phyloP scores from a whole-genome alignment of 805 yeast genomes.

The Lipomyces spencermartinsiae region DNA sequence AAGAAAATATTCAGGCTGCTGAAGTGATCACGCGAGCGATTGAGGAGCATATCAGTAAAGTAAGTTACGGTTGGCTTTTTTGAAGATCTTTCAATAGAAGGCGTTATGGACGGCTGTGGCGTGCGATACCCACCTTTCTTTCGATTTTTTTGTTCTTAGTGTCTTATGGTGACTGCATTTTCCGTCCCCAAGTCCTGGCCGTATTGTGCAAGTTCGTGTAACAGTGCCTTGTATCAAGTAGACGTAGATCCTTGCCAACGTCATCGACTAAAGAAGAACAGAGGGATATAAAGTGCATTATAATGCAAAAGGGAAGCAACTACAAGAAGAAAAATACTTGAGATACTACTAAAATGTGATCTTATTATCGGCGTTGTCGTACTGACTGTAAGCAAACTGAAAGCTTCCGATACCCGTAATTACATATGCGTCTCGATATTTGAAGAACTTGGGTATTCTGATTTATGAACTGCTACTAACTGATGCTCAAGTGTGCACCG shows the following conservation, averaged over 20 bases:
- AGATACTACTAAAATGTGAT: not conserved
- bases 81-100: not conserved
- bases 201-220: not conserved
- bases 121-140: not conserved
- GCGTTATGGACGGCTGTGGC: not conserved
- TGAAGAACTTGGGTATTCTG: not conserved
- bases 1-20: slow-evolving; percentile 80
- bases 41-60: slow-evolving; percentile 71
- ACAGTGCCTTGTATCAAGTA: not conserved
- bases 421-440: not conserved
- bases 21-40: slow-evolving; percentile 77
- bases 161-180: not conserved
- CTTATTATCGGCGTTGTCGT: not conserved
- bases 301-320: not conserved
- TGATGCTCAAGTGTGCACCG: slow-evolving; percentile 62
- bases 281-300: not conserved
- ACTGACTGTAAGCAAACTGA: not conserved
- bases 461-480: slow-evolving; percentile 8
- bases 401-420: not conserved
- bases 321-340: slow-evolving; percentile 1
- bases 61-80: slow-evolving; percentile 40
- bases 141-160: not conserved
- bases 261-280: not conserved
- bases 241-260: not conserved
- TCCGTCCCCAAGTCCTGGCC: not conserved